phyloP scores from a whole-genome alignment of 2,329 filamentous ascomycete species.

The Cordyceps fumosorosea region DNA sequence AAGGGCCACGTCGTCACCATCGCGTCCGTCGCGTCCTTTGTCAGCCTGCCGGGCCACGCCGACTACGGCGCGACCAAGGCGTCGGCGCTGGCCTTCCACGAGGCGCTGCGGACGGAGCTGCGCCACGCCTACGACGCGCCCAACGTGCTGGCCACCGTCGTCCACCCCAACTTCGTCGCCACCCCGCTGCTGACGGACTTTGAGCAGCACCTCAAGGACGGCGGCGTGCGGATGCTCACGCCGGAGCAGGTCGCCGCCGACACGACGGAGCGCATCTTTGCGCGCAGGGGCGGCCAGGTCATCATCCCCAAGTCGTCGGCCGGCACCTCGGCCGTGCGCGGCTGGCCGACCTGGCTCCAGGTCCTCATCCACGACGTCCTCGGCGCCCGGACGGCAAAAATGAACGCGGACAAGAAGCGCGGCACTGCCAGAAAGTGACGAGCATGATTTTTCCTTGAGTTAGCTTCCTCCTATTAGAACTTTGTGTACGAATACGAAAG shows the following conservation, averaged over 20 bases:
- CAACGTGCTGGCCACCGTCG: conserved; percentile 53
- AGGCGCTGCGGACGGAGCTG: conserved; percentile 50
- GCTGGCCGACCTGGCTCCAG: conserved; percentile 27
- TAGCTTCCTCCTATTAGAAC: no score
- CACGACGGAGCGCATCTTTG: conserved; percentile 35
- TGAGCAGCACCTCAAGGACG: conserved; percentile 16
- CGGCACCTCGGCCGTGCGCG: conserved; percentile 25
- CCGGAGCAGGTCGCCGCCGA: conserved; percentile 29
- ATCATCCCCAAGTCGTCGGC: conserved; percentile 27
- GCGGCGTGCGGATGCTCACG: conserved; percentile 20
- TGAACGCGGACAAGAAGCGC: conserved; percentile 2
- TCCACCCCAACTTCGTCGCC: conserved; percentile 39
- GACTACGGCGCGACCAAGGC: conserved; percentile 60
- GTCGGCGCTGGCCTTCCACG: conserved; percentile 57
- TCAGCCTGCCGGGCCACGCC: conserved; percentile 50
- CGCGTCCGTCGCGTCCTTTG: conserved; percentile 54
- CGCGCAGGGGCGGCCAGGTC: conserved; percentile 34
- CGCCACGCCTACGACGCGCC: conserved; percentile 50
- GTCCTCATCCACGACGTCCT: conserved; percentile 14
- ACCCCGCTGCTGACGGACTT: conserved; percentile 21
- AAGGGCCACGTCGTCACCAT: conserved; percentile 66
- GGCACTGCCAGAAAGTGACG: not conserved
- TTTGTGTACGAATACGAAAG: no score
- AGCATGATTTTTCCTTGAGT: not conserved
- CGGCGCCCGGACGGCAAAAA: conserved; percentile 6